Conservation (phyloP, 306 rosid genomes). For the Gastrolobium villosum region DNA sequence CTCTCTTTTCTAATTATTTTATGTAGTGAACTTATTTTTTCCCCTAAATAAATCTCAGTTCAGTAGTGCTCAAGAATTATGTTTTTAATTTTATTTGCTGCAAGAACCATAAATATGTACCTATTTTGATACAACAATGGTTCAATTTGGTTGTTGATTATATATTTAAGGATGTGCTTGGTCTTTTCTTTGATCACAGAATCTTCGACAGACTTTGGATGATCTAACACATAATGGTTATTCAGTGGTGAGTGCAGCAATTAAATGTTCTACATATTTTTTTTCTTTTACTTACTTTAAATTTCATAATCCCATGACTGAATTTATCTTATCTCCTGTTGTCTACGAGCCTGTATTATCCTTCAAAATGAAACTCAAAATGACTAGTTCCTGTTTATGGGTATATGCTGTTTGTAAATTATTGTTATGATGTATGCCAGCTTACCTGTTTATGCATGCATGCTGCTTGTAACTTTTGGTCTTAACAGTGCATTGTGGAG, state of each 20-base stretch:
- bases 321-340: constrained; percentile 17
- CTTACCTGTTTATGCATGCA: constrained; percentile 30
- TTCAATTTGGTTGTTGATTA: constrained; percentile 34
- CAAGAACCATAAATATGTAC: background rate
- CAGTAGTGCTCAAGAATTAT: background rate
- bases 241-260: constrained; percentile 83
- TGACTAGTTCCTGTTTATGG: constrained; percentile 9
- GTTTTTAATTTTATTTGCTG: background rate
- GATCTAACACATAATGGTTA: constrained; percentile 85
- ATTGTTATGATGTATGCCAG: constrained; percentile 19
- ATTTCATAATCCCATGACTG: constrained; percentile 13
- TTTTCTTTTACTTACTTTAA: background rate
- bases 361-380: constrained; percentile 36
- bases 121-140: background rate
- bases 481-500: constrained; percentile 91
- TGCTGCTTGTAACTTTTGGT: constrained; percentile 44
- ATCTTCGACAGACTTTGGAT: constrained; percentile 96
- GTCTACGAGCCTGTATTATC: constrained; percentile 2
- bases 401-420: constrained; percentile 40
- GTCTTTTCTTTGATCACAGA: constrained; percentile 63
- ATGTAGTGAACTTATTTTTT: background rate
- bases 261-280: constrained; percentile 18
- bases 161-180: constrained; percentile 42
- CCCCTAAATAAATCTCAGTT: background rate
- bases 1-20: background rate